Evolutionary conservation across 2,329 filamentous ascomycete genomes (phyloP).

Genomic region (Xylariaceae sp.): DNA sequence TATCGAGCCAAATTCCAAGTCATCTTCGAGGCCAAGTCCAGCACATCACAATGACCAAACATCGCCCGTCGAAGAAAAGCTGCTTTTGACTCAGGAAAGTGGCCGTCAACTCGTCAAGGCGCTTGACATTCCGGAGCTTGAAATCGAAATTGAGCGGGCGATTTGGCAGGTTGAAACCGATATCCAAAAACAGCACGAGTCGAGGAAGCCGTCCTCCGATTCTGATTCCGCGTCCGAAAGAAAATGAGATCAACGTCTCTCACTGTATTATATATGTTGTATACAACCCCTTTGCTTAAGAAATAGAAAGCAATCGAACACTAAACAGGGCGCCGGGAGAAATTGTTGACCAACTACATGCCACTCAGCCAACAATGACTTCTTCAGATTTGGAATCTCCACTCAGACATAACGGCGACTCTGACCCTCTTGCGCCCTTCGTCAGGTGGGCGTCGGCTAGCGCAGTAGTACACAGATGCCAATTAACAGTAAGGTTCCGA

Average conservation of each 20-base stretch:
- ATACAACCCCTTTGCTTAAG: neutral
- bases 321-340: too few species aligned
- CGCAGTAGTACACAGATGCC: too few species aligned
- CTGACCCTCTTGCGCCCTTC: too few species aligned
- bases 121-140: constrained; percentile 66
- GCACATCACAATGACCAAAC: constrained; percentile 12
- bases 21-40: constrained; percentile 24
- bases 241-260: neutral
- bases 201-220: constrained; percentile 11
- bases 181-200: constrained; percentile 36
- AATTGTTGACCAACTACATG: too few species aligned
- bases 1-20: constrained; percentile 22
- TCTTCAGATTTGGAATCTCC: too few species aligned
- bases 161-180: constrained; percentile 67
- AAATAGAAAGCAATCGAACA: neutral
- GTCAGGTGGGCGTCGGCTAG: too few species aligned
- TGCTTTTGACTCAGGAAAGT: constrained; percentile 52
- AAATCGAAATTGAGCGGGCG: constrained; percentile 71
- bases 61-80: constrained; percentile 38
- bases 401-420: too few species aligned
- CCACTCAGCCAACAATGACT: too few species aligned
- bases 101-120: constrained; percentile 58
- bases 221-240: neutral
- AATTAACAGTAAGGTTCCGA: too few species aligned
- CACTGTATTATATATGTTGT: neutral